phyloP scores from a whole-genome alignment of 2,329 filamentous ascomycete genomes.

The Aspergillus sp. region DNA sequence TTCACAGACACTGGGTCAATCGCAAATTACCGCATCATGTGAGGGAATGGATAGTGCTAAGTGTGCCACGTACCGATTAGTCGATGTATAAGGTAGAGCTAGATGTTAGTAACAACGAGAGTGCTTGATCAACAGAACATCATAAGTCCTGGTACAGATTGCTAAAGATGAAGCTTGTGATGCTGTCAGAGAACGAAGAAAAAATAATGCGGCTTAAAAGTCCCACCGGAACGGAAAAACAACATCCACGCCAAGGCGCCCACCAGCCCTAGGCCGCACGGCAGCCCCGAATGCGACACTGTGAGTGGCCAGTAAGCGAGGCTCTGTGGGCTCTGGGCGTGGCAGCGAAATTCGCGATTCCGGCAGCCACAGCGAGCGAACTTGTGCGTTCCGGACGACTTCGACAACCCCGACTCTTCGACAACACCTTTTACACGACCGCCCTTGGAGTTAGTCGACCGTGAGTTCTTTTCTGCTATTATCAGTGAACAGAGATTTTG shows the following conservation, averaged over 20 bases:
- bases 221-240: constrained; percentile 20
- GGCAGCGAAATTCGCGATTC: constrained; percentile 33
- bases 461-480: constrained; percentile 25
- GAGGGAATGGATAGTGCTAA: constrained; percentile 12
- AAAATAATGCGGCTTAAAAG: constrained; percentile 22
- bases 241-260: constrained; percentile 8
- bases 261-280: constrained; percentile 31
- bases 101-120: background rate
- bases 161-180: background rate
- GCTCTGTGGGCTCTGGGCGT: constrained; percentile 27
- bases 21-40: constrained; percentile 99
- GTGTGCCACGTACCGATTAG: constrained; percentile 1
- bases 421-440: constrained; percentile 31
- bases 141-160: constrained; percentile 13
- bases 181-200: background rate
- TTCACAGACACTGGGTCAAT: constrained; percentile 81
- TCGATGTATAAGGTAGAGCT: background rate
- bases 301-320: constrained; percentile 37
- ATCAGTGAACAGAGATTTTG: background rate
- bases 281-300: constrained; percentile 10
- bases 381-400: constrained; percentile 29
- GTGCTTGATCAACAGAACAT: constrained; percentile 1
- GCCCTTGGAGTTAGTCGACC: constrained; percentile 35
- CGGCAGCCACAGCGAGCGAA: constrained; percentile 22
- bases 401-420: constrained; percentile 33